Base-by-base conservation (phyloP, 352 stramenopile species). In the Globisporangium ultimum region DNA sequence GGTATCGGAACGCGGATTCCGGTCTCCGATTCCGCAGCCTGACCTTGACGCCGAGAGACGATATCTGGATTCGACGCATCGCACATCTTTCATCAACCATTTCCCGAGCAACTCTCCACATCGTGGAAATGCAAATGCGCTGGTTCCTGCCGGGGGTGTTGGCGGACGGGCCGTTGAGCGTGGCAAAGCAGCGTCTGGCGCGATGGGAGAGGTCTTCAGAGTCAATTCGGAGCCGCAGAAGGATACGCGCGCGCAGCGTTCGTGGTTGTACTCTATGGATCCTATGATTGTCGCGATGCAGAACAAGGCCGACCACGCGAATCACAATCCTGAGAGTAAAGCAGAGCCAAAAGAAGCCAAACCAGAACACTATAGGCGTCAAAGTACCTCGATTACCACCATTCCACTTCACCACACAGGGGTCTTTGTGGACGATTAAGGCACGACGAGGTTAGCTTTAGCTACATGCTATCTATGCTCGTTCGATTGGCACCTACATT, bases 261-360 rank as follows among this genome's bases (percentile, higher is more conserved):
- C 84, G 38, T 94, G 82, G 82, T 66, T 91, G 68, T 91, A 92
- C 56, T 88, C 78, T 5, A 78, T 66, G 15, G 79, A 92, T 40
- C 80, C 82, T 1, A 89, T 90, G 76, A 78, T 92, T 24, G 43
- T 46, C 3, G 64, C 63, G 9, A 80, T 84, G 64, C 68, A 80
- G 13, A 68, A 71, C 38, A 71, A 66, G 46, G 63, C 60, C 21
- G 60, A 51, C 0, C 60, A 58, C 32, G 61, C 57, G 32, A 32
- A 55, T n/a, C 41, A 60, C 36, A 18, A n/a, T 1, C 24, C 60
- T 5, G 28, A 56, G n/a, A 38, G 36, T 24, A 53, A 72, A 13
- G 45, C 43, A 3, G 46, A 71, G 24, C 48, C 54, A 58, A n/a
- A 18, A 18, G 15, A 34, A 63, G 60, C 55, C 57, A 63, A 71